Evolutionary conservation across 768 basidiomycete genomes (phyloP), one percentile per base, ranked within the genome.

Genomic region (Epithele typhae): DNA sequence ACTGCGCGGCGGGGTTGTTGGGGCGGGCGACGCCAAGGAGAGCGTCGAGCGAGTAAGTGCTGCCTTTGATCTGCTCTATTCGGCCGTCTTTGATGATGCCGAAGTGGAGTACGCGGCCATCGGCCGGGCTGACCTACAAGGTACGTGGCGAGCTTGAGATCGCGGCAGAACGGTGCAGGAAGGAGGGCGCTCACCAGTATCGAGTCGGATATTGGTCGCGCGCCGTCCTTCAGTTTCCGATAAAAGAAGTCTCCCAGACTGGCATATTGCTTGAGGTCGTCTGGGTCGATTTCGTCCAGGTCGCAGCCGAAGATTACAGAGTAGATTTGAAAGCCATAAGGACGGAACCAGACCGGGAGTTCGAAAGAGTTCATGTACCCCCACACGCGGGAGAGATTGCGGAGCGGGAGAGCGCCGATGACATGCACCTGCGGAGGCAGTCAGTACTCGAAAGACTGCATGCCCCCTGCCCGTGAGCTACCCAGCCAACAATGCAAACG

Each of bases 241-340:
- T 96, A 94, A 71, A 99, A 98, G 69, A 99, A 99, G 18, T 87
- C 91, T 27, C 94, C 94, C n/a, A 99, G 74, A 63, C 82, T 86
- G 1, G 75, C 76, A 63, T 97, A 99, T 44, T 76, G 62, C n/a
- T 63, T 76, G 48, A 99, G 72, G 69, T 96, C 90, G 11, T 70
- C 61, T 1, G 76, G 79, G 30, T 92, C 92, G 11, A 92, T 84
- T 64, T 99, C 96, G 49, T 90, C 82, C 49, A 99, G 75, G 72
- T 97, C 86, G 72, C 93, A 96, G 21, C 91, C 92, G 59, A 99
- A 99, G n/a, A 82, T 74, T 57, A 71, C 79, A 15, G 92, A 79
- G 62, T 97, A 99, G 39, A 94, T 59, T 48, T 81, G 79, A 71
- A 93, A 82, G 30, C 94, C 90, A 60, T 82, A 80, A 3, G 93